These are phyloP conservation scores for Pseudocohnilembus persalinus DNA, from an alignment of 169 alveolate genomes.

Conservation along the genomic window DNA sequence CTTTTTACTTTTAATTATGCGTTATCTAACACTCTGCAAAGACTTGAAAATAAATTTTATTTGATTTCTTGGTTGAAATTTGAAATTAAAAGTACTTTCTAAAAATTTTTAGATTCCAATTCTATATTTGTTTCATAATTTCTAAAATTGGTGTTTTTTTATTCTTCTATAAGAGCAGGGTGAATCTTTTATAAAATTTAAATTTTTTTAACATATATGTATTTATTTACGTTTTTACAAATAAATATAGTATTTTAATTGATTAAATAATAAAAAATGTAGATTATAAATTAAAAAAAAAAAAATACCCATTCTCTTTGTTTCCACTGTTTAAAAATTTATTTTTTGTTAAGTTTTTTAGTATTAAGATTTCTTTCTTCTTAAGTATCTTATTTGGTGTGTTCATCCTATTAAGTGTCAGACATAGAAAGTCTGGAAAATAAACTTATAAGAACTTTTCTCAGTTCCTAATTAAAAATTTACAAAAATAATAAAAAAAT, in stretches of 20 bases:
- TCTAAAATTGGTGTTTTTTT: background rate
- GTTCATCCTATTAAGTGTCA: background rate
- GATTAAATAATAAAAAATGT: no score
- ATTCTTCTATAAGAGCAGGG: background rate
- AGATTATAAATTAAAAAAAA: no score
- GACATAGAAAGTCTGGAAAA: background rate
- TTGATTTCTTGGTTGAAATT: background rate
- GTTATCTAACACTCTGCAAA: background rate
- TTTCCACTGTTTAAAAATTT: background rate
- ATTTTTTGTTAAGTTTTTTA: no score
- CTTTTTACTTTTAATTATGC: background rate
- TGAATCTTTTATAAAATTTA: no score
- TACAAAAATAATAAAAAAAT: no score
- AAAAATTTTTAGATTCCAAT: background rate
- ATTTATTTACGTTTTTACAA: no score
- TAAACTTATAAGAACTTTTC: background rate
- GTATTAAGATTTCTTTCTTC: background rate
- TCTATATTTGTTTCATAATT: background rate
- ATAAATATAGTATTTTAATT: no score
- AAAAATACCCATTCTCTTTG: background rate
- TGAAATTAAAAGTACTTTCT: background rate
- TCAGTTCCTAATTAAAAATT: background rate
- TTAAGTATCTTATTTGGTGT: background rate
- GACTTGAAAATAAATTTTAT: background rate
- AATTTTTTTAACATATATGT: no score